Base-by-base conservation (phyloP, 352 stramenopile species). In the Globisporangium paddicum region DNA sequence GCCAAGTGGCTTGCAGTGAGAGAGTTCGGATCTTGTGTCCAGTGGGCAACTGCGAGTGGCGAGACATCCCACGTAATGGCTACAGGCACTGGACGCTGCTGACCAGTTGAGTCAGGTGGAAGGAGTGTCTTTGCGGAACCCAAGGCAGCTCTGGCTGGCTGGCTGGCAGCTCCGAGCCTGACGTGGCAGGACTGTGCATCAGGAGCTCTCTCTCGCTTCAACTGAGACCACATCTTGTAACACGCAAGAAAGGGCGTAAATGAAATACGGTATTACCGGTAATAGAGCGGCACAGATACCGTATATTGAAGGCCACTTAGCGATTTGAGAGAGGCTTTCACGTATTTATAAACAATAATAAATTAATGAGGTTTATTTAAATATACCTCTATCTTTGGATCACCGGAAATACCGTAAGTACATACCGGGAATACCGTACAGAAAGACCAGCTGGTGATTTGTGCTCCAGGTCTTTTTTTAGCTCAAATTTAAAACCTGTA, bases 11-110 rank as follows among this genome's bases (percentile, higher is more conserved):
- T 41, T 55, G 26, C 5, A n/a, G n/a, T n/a, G n/a, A n/a, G n/a
- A n/a, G n/a, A n/a, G n/a, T n/a, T n/a, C n/a, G n/a, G n/a, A n/a
- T n/a, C n/a, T n/a, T n/a, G n/a, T n/a, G 48, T 55, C 14, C 48
- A 55, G 48, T 41, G n/a, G 48, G 48, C 48, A 55, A 55, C 48
- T 55, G 48, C 48, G 34, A 51, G 23, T 30, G 28, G 11, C 45
- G 21, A 41, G 26, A n/a, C 11, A 10, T 55, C 48, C 48, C 30
- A 55, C 48, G 9, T 11, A 28, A 18, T 42, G 48, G 48, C 48
- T 28, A 18, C n/a, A 55, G n/a, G 21, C 5, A 18, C n/a, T 55
- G 28, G 30, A 41, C 48, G 42, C n/a, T 30, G 14, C 45, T 34
- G 45, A 16, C 23, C 44, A 35, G 23, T 51, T n/a, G 32, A 14